Evolutionary conservation across 805 yeast genomes (phyloP), one percentile per base, ranked within the genome.

Genomic region (Allodekkera sacchari): DNA sequence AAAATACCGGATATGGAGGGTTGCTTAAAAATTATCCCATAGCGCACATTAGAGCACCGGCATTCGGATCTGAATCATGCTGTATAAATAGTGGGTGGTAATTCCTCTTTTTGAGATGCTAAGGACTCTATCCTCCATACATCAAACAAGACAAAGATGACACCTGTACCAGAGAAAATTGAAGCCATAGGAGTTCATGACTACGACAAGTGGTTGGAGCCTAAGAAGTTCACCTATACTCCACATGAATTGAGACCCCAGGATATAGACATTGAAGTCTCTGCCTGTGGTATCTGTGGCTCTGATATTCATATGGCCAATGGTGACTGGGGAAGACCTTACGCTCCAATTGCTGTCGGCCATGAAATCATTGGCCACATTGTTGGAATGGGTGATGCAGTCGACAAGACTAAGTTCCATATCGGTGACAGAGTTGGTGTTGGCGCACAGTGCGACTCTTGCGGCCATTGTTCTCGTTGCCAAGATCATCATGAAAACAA

Each of bases 341-440:
- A 34, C 17, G 15, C 38, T 9, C 45, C 49, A 29, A 17, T 48
- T 17, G 47, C 46, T 15, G 67, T 62, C 12, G 73, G 73, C 9
- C 74, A 66, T 44, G 74, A 67, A 44, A 63, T 67, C 41, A 52
- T 67, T 12, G 71, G 71, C 13, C 45, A 43, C 9, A 66, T 67
- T 12, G 46, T 56, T 12, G 59, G 53, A 15, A 52, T 60, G 12
- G 74, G 72, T 22, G 38, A 47, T 10, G 41, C 49, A 10, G 66
- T 62, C 11, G 27, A 29, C 15, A 28, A 29, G 13, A 41, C 57
- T 22, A 36, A 44, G 30, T 44, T 57, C 42, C 59, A 66, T 44
- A 40, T 65, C 22, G 75, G 75, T 14, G 65, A 70, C 32, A 57
- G 71, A 42, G 71, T 68, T 22, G 75, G 74, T 39, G 58, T 68